phyloP scores from a whole-genome alignment of 129 eudicot genomes.

The Arctium minus region DNA sequence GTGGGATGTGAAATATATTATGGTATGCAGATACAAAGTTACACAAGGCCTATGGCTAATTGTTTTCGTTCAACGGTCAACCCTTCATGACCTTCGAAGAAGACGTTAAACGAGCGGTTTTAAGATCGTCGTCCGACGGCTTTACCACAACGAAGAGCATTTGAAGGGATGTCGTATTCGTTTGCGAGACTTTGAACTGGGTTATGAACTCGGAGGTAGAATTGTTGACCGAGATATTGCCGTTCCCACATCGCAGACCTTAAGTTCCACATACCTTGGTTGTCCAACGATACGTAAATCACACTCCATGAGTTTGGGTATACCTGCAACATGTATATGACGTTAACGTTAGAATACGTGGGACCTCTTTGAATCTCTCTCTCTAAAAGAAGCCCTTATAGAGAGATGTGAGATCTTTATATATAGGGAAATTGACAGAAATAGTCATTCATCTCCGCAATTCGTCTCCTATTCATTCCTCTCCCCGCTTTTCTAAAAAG shows the following conservation, averaged over 20 bases:
- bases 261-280: slow-evolving; percentile 98
- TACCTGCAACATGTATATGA: slow-evolving; percentile 43
- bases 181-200: slow-evolving; percentile 53
- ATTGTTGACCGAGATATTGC: slow-evolving; percentile 93
- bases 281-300: slow-evolving; percentile 81
- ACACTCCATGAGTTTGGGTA: slow-evolving; percentile 84
- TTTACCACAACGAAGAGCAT: slow-evolving; percentile 83
- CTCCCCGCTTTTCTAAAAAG: too few species aligned
- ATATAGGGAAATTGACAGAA: too few species aligned
- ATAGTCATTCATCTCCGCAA: too few species aligned
- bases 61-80: slow-evolving; percentile 26
- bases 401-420: neutral
- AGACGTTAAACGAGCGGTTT: neutral
- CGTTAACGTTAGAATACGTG: neutral
- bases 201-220: slow-evolving; percentile 73
- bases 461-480: too few species aligned
- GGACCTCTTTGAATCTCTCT: neutral
- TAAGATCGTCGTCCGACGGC: slow-evolving; percentile 59
- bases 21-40: slow-evolving; percentile 9
- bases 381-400: neutral
- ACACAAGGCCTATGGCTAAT: neutral
- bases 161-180: slow-evolving; percentile 70
- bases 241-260: slow-evolving; percentile 89
- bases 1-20: neutral
- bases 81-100: slow-evolving; percentile 40